A percentile compares a stretch with the other conserved stretches of the same genome.
phyloP scores from a whole-genome alignment of 805 yeast species.

The Lachancea lanzarotensis region DNA sequence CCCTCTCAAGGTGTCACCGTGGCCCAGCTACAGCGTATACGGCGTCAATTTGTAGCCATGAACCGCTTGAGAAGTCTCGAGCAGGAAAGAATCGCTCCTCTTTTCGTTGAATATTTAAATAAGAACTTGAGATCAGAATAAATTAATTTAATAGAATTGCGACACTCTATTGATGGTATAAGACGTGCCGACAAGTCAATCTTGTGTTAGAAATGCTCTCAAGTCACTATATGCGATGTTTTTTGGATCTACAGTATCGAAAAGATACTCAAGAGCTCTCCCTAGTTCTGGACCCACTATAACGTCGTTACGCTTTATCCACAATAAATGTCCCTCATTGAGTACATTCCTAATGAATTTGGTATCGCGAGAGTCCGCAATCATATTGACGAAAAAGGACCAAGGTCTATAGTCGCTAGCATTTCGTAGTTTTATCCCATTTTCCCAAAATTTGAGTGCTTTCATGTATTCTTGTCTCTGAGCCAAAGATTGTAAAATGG shows the following conservation, averaged over 20 bases:
- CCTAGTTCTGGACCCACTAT: slow-evolving; percentile 15
- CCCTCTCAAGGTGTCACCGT: slow-evolving; percentile 58
- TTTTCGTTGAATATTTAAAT: slow-evolving; percentile 74
- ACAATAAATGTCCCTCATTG: slow-evolving; percentile 21
- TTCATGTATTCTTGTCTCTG: slow-evolving; percentile 19
- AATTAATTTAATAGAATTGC: no score
- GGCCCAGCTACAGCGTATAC: slow-evolving; percentile 74
- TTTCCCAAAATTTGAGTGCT: slow-evolving; percentile 23
- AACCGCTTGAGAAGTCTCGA: slow-evolving; percentile 76
- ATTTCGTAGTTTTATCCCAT: slow-evolving; percentile 6
- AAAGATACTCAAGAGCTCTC: slow-evolving; percentile 13
- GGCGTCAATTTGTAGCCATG: slow-evolving; percentile 76
- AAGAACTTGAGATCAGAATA: slow-evolving; percentile 39
- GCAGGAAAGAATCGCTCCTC: slow-evolving; percentile 53
- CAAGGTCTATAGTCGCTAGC: slow-evolving; percentile 25
- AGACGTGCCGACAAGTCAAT: not conserved
- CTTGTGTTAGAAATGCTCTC: slow-evolving; percentile 3
- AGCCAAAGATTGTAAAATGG: slow-evolving; percentile 17
- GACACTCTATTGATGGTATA: no score
- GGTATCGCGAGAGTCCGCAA: slow-evolving; percentile 15
- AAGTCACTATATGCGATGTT: slow-evolving; percentile 9
- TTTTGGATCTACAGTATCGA: slow-evolving; percentile 13
- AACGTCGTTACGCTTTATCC: slow-evolving; percentile 22
- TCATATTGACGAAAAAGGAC: slow-evolving; percentile 16
- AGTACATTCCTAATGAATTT: slow-evolving; percentile 14